Evolutionary conservation across 805 yeast species (phyloP).

Genomic region (Zygoascus ofunaensis): DNA sequence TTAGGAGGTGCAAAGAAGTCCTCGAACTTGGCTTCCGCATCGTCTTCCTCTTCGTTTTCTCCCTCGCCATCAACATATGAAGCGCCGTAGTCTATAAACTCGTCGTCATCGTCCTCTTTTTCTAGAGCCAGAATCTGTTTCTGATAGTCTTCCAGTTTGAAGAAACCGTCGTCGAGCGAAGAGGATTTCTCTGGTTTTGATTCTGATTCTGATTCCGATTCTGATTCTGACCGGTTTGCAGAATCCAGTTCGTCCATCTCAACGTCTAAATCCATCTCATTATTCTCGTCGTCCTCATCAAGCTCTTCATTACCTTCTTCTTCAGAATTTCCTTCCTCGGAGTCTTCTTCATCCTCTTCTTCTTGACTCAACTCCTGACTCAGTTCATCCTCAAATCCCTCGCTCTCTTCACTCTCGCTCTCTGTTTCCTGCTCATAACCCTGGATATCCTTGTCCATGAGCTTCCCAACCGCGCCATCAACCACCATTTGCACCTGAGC

Average conservation of each 20-base stretch:
- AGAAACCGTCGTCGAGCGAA: conserved; percentile 71
- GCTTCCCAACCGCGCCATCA: conserved; percentile 62
- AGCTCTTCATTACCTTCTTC: conserved; percentile 13
- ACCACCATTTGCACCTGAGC: conserved; percentile 82
- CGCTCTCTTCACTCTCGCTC: conserved; percentile 15
- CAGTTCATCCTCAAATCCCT: conserved; percentile 19
- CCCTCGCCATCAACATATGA: conserved; percentile 17
- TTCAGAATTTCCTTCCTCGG: conserved; percentile 15
- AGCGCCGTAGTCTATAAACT: conserved; percentile 39
- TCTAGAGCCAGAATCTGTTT: conserved; percentile 63
- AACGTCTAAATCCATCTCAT: conserved; percentile 19
- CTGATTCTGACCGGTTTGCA: conserved; percentile 18
- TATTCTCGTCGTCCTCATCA: conserved; percentile 23
- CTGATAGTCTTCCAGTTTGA: conserved; percentile 77
- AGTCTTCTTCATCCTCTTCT: conserved; percentile 20
- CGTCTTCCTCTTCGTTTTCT: conserved; percentile 40
- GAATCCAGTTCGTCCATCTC: conserved; percentile 22
- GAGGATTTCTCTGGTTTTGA: conserved; percentile 21
- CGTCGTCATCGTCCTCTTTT: conserved; percentile 35
- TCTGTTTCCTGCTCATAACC: conserved; percentile 13
- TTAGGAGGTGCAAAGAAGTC: conserved; percentile 34
- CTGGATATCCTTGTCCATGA: conserved; percentile 45
- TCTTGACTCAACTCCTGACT: conserved; percentile 24
- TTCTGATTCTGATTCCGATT: too few relatives aligned
- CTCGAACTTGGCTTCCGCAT: conserved; percentile 28